phyloP scores from a whole-genome alignment of 306 rosid species.

The Acacia confusa region DNA sequence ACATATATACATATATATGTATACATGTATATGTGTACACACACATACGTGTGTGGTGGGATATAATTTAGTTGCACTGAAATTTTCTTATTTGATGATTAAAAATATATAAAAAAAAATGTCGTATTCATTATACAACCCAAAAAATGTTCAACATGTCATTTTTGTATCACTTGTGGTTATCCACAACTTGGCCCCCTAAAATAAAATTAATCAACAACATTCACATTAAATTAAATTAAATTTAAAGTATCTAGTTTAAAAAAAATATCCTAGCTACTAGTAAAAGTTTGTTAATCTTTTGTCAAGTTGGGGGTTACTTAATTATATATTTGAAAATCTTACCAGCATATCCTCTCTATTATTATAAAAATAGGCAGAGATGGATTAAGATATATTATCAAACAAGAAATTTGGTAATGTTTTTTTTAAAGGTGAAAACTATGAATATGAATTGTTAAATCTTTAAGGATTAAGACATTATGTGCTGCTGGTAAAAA shows the following conservation, averaged over 20 bases:
- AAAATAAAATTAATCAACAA: background rate
- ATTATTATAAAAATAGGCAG: too few relatives aligned
- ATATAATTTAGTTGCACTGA: too few relatives aligned
- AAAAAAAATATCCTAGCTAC: background rate
- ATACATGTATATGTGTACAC: too few relatives aligned
- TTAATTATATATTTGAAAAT: background rate
- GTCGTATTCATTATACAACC: background rate
- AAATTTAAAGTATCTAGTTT: background rate
- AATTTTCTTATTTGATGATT: background rate
- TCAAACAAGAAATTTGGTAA: background rate
- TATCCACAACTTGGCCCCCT: background rate
- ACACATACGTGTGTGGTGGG: too few relatives aligned
- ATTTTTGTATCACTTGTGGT: background rate
- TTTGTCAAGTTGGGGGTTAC: background rate
- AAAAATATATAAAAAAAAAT: background rate
- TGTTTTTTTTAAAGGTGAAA: background rate
- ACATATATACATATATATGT: too few relatives aligned
- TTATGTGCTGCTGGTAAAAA: too few relatives aligned
- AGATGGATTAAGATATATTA: background rate
- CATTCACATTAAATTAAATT: background rate
- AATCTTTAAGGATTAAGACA: background rate
- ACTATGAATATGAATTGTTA: background rate
- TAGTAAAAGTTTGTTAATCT: background rate
- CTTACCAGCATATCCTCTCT: background rate
- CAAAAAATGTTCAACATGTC: background rate